Conservation (phyloP, 805 yeast species). For the Zygosaccharomyces siamensis region DNA sequence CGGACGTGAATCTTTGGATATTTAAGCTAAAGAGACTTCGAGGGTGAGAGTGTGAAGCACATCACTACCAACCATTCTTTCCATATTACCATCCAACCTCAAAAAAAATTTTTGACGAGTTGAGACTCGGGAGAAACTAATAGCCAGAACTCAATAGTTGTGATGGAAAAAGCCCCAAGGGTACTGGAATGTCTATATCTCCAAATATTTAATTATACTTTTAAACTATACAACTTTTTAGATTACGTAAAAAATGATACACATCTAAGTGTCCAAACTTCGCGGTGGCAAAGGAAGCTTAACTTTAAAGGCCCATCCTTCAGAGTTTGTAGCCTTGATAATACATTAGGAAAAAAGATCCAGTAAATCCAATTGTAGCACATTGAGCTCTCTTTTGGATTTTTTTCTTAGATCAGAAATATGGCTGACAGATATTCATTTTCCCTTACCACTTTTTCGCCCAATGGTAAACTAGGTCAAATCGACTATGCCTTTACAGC, state of each 20-base stretch:
- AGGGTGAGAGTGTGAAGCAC: no score
- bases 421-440: slow-evolving; percentile 99
- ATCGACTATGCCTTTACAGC: slow-evolving; percentile 97
- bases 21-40: no score
- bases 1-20: no score
- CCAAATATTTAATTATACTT: not conserved
- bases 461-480: slow-evolving; percentile 96
- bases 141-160: not conserved
- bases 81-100: no score
- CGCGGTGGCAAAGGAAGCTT: slow-evolving; percentile 5
- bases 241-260: not conserved
- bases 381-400: not conserved
- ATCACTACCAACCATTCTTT: no score
- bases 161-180: not conserved
- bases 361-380: not conserved
- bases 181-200: not conserved
- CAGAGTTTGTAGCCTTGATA: not conserved
- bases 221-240: not conserved
- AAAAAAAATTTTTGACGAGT: no score
- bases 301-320: not conserved
- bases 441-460: slow-evolving; percentile 95
- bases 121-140: no score
- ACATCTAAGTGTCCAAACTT: not conserved
- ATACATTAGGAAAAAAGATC: not conserved
- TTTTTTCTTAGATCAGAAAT: slow-evolving; percentile 5